These are phyloP conservation scores for Penicillium italicum DNA, from an alignment of 2,329 filamentous ascomycete species.

Conservation along the genomic window DNA sequence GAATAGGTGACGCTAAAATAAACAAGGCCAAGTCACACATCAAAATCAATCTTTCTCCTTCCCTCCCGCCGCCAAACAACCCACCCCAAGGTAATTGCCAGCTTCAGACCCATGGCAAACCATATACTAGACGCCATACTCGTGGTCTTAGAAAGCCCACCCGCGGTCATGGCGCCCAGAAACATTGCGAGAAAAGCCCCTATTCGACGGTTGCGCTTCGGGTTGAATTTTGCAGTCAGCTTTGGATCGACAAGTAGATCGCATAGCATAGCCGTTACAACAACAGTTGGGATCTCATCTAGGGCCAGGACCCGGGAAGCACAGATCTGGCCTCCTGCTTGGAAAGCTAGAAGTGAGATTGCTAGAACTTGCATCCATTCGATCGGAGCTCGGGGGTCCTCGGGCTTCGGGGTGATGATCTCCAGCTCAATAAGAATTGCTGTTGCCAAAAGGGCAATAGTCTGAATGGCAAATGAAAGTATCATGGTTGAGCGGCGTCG, in stretches of 20 bases:
- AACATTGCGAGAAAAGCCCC: constrained; percentile 39
- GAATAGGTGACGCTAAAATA: not conserved
- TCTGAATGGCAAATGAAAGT: constrained; percentile 40
- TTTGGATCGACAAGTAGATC: constrained; percentile 39
- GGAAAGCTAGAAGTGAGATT: constrained; percentile 40
- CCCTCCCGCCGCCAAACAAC: constrained; percentile 33
- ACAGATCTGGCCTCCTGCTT: constrained; percentile 41
- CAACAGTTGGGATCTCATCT: constrained; percentile 43
- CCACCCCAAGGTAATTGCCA: constrained; percentile 34
- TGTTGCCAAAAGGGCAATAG: constrained; percentile 33
- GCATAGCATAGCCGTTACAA: constrained; percentile 41
- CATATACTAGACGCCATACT: constrained; percentile 40
- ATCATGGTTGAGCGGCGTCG: constrained; percentile 40
- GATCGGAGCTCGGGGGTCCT: constrained; percentile 30
- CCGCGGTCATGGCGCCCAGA: constrained; percentile 41
- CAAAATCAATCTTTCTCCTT: not conserved
- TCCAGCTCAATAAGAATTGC: constrained; percentile 35
- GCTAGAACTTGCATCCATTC: constrained; percentile 39
- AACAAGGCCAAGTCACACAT: not conserved
- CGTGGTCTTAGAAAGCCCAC: constrained; percentile 36
- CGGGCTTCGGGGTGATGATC: constrained; percentile 30
- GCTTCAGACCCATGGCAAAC: constrained; percentile 40
- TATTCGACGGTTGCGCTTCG: constrained; percentile 35
- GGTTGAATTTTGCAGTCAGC: constrained; percentile 25
- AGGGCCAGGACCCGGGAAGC: constrained; percentile 36